These are phyloP conservation scores for Ceratobasidium papillatum DNA, from an alignment of 1,284 basidiomycete genomes.

Conservation along the genomic window DNA sequence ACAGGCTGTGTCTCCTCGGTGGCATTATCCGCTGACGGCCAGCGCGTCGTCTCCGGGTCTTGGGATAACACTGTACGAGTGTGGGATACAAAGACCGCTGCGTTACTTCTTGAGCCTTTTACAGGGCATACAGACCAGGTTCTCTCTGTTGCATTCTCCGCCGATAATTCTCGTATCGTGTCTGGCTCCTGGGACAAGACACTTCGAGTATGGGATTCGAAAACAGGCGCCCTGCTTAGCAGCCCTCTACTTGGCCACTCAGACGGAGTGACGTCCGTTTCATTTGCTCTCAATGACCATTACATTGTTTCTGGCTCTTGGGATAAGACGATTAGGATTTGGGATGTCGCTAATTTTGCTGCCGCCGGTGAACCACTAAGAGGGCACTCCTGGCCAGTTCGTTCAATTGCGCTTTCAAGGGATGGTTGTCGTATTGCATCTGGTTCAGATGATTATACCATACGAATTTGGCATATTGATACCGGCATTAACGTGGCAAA, in stretches of 20 bases:
- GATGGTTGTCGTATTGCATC: background rate
- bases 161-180: constrained; percentile 17
- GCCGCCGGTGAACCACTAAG: background rate
- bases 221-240: background rate
- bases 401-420: background rate
- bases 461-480: too few species aligned
- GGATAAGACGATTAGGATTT: constrained; percentile 31
- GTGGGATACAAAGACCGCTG: constrained; percentile 38
- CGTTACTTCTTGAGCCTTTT: background rate
- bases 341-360: constrained; percentile 25
- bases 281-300: constrained; percentile 25
- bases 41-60: constrained; percentile 39
- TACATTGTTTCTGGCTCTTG: constrained; percentile 17
- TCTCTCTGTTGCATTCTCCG: constrained; percentile 33
- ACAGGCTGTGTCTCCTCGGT: constrained; percentile 51
- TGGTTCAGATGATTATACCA: background rate
- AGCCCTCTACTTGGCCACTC: background rate
- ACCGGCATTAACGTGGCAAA: too few species aligned
- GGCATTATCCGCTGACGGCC: constrained; percentile 54
- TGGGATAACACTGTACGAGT: constrained; percentile 26
- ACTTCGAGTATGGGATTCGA: constrained; percentile 34
- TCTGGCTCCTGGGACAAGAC: constrained; percentile 21
- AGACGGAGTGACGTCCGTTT: background rate
- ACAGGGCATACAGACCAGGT: constrained; percentile 2
- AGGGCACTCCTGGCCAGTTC: background rate